phyloP scores from a whole-genome alignment of 129 eudicot genomes.

The Smallanthus sonchifolius region DNA sequence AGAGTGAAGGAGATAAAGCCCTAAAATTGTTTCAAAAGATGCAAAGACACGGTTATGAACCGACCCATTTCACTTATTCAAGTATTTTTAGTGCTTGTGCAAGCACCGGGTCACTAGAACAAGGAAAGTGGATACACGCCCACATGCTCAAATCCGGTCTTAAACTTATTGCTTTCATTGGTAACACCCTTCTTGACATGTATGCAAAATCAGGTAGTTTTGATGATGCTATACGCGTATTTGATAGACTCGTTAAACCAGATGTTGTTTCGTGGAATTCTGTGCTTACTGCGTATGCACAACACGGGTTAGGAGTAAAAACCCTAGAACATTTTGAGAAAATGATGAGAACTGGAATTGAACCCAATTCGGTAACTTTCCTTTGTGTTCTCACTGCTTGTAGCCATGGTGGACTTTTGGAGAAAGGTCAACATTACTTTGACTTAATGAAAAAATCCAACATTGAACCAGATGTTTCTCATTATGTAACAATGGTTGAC shows the following conservation, averaged over 20 bases:
- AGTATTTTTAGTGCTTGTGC: constrained; percentile 69
- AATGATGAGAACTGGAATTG: constrained; percentile 51
- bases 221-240: constrained; percentile 64
- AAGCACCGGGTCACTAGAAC: constrained; percentile 65
- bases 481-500: constrained; percentile 68
- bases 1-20: constrained; percentile 60
- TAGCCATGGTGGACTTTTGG: constrained; percentile 81
- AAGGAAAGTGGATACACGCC: constrained; percentile 81
- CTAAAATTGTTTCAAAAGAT: constrained; percentile 49
- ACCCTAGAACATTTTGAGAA: constrained; percentile 52
- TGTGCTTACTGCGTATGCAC: constrained; percentile 75
- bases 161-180: constrained; percentile 58
- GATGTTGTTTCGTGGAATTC: constrained; percentile 84
- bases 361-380: constrained; percentile 61
- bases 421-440: constrained; percentile 60
- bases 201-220: constrained; percentile 76
- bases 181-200: constrained; percentile 83
- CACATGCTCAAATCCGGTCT: constrained; percentile 65
- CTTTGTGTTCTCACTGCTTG: constrained; percentile 63
- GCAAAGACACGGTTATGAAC: constrained; percentile 44
- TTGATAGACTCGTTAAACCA: constrained; percentile 43
- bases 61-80: constrained; percentile 69
- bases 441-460: constrained; percentile 54
- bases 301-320: constrained; percentile 72
- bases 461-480: constrained; percentile 52